Evolutionary conservation across 352 stramenopile species (phyloP), one percentile per base, ranked within the genome.

Genomic region (Globisporangium takayamanum): DNA sequence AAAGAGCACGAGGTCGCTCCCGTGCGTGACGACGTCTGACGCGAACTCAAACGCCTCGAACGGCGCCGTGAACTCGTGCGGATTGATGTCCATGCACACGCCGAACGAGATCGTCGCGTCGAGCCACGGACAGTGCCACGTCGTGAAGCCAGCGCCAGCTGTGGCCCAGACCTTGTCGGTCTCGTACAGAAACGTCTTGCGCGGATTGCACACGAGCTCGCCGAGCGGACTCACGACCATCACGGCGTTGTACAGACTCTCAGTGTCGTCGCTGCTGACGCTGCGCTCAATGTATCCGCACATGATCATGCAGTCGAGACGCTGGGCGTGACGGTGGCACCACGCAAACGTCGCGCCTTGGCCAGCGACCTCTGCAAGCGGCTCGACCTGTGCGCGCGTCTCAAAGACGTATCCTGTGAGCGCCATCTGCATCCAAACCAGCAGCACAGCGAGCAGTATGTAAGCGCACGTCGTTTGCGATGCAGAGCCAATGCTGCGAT

Each of bases 51-150:
- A 93, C 14, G 64, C 68, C 1, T 73, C 71, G 50, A 88, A 92
- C 11, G 80, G 69, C 47, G 87, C 66, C 26, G 64, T 69, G 55
- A 95, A 94, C 64, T 93, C 77, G 54, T 89, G 66, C 20, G 87
- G 87, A 56, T 95, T 95, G 59, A 95, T 94, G 66, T 95, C 86
- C 86, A 95, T 95, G 63, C 86, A 95, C 60, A 95, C 92, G 42
- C 86, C 84, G 60, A 94, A 92, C 2, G 80, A 88, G 20, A 94
- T 87, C 6, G 72, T 80, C 64, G 85, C 83, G 61, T 84, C 37
- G 16, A 94, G 76, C 80, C 80, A 91, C 41, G 82, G 76, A 48
- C 84, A 94, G 63, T 81, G 58, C 79, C 79, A 94, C 26, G 73
- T 76, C 33, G 16, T 67, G 64, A 94, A 94, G 2, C 74, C 73